Percentiles rank a stretch among this genome's conserved stretches.
Conservation (phyloP, 257 asterid species). For the Leonotis leonurus region DNA sequence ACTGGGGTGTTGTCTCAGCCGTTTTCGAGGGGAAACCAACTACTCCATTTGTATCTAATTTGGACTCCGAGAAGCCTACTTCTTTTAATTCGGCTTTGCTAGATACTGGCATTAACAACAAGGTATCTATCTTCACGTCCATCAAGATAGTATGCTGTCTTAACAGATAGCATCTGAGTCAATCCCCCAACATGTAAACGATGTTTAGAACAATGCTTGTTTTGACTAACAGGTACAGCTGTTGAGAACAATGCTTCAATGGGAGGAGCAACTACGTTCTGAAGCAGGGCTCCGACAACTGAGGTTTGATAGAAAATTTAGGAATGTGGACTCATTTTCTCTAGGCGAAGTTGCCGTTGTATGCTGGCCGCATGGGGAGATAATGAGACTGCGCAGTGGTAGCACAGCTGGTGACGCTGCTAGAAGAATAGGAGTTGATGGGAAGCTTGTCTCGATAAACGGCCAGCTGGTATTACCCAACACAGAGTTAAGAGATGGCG, state of each 20-base stretch:
- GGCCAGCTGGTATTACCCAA: slow-evolving; percentile 79
- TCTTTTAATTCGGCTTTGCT: slow-evolving; percentile 36
- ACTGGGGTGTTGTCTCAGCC: slow-evolving; percentile 70
- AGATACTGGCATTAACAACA: slow-evolving; percentile 71
- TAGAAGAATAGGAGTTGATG: slow-evolving; percentile 67
- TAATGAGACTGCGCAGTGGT: slow-evolving; percentile 77
- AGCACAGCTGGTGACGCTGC: slow-evolving; percentile 99
- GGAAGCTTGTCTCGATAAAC: slow-evolving; percentile 73
- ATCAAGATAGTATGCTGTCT: too few relatives aligned
- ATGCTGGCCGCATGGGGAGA: slow-evolving; percentile 92
- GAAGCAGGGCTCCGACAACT: slow-evolving; percentile 55
- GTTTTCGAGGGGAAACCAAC: slow-evolving; percentile 66
- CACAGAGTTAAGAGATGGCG: slow-evolving; percentile 89
- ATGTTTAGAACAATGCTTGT: too few relatives aligned
- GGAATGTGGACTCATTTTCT: slow-evolving; percentile 25
- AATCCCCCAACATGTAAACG: too few relatives aligned
- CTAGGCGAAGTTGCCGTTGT: slow-evolving; percentile 80
- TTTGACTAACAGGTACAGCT: slow-evolving; percentile 47
- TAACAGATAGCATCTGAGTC: too few relatives aligned
- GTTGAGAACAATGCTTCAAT: slow-evolving; percentile 91
- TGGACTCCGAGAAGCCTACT: slow-evolving; percentile 22
- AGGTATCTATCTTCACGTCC: slow-evolving; percentile 23
- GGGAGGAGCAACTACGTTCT: slow-evolving; percentile 88
- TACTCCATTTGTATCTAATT: slow-evolving; percentile 26
- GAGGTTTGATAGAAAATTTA: slow-evolving; percentile 15